Percentiles rank a stretch among this genome's conserved stretches.
Conservation (phyloP, 306 rosid genomes). For the Vigna angularis region DNA sequence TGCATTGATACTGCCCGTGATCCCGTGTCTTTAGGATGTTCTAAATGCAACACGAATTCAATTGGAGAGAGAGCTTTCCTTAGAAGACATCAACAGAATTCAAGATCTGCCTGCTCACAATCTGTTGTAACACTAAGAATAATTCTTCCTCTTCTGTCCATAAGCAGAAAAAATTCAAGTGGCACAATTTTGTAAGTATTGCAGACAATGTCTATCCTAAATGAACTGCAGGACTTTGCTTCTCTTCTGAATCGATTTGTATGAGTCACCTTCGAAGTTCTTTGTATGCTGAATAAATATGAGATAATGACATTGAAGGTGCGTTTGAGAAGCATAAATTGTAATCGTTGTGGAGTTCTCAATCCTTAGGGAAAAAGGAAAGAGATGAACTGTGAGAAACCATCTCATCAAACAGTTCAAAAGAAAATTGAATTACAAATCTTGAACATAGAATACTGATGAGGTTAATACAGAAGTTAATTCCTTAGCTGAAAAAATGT, state of each 20-base stretch:
- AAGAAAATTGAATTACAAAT: neutral
- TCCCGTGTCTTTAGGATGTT: constrained; percentile 73
- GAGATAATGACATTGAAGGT: constrained; percentile 18
- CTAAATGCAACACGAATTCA: constrained; percentile 77
- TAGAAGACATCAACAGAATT: constrained; percentile 78
- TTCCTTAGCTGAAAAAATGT: neutral
- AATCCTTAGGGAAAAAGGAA: neutral
- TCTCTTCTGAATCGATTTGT: constrained; percentile 36
- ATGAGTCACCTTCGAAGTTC: constrained; percentile 13
- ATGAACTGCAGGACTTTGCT: constrained; percentile 23
- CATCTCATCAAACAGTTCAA: neutral
- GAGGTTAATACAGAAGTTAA: neutral
- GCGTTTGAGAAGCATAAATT: constrained; percentile 3
- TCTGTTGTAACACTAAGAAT: constrained; percentile 66
- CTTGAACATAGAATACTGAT: neutral
- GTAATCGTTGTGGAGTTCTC: neutral
- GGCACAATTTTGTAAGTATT: constrained; percentile 45
- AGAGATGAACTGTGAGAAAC: constrained; percentile 30
- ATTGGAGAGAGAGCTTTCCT: constrained; percentile 86
- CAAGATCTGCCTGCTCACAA: constrained; percentile 90
- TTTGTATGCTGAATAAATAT: constrained; percentile 32
- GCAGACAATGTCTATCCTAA: constrained; percentile 29
- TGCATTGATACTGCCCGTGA: constrained; percentile 32
- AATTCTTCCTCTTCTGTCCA: constrained; percentile 31
- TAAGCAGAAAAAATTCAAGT: constrained; percentile 37